These are phyloP conservation scores for Penicillium pulvis DNA, from an alignment of 495 filamentous ascomycete genomes.

Conservation along the genomic window DNA sequence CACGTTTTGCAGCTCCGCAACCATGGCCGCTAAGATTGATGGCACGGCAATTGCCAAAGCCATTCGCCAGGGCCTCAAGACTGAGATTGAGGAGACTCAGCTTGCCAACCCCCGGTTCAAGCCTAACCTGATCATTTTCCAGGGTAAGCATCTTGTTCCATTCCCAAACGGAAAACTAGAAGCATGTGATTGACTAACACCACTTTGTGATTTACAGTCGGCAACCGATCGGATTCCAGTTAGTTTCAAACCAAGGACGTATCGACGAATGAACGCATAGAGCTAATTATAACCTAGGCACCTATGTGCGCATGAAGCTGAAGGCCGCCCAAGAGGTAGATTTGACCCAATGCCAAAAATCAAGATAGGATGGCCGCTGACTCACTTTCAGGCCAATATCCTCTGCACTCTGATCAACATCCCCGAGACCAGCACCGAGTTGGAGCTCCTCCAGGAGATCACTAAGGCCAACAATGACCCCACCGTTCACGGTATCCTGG, in stretches of 20 bases:
- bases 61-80: slow-evolving; percentile 77
- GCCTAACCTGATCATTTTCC: slow-evolving; percentile 88
- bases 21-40: slow-evolving; percentile 91
- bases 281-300: slow-evolving; percentile 54
- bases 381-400: slow-evolving; percentile 71
- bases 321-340: slow-evolving; percentile 92
- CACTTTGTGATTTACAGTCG: slow-evolving; percentile 54
- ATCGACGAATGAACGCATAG: slow-evolving; percentile 23
- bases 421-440: slow-evolving; percentile 77
- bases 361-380: slow-evolving; percentile 10
- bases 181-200: slow-evolving; percentile 15
- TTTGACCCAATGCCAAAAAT: slow-evolving; percentile 4
- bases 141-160: slow-evolving; percentile 59
- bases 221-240: slow-evolving; percentile 91
- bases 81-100: slow-evolving; percentile 79
- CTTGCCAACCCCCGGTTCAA: slow-evolving; percentile 80
- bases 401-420: slow-evolving; percentile 82
- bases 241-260: slow-evolving; percentile 37
- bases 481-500: slow-evolving; percentile 85
- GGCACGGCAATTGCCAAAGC: slow-evolving; percentile 90
- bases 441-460: slow-evolving; percentile 82
- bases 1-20: slow-evolving; percentile 56
- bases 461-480: slow-evolving; percentile 84
- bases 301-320: slow-evolving; percentile 99
- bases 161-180: neutral